Conservation (phyloP, 306 rosid genomes). For the Carpinus fangiana region DNA sequence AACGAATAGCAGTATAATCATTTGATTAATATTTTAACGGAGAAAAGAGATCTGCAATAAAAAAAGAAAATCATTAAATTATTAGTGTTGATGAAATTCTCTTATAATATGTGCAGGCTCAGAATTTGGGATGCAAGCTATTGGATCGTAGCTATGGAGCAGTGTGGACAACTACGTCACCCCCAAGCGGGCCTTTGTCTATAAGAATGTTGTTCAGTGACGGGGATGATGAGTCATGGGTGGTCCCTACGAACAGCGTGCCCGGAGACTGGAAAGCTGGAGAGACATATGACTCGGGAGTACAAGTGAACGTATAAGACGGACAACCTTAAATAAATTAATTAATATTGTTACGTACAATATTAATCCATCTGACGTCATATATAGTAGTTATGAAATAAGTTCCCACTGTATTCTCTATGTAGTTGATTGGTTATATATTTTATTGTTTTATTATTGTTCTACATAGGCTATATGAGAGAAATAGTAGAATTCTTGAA, state of each 20-base stretch:
- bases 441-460: background rate
- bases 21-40: no score
- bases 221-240: slow-evolving; percentile 77
- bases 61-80: background rate
- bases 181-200: slow-evolving; percentile 80
- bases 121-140: slow-evolving; percentile 71
- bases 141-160: slow-evolving; percentile 74
- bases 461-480: background rate
- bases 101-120: slow-evolving; percentile 44
- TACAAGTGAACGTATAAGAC: slow-evolving; percentile 56
- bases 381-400: slow-evolving; percentile 4
- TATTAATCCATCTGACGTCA: slow-evolving; percentile 16
- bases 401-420: background rate
- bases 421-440: background rate
- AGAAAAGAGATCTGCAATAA: no score
- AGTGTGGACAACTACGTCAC: slow-evolving; percentile 71
- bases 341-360: background rate
- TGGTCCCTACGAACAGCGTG: slow-evolving; percentile 68
- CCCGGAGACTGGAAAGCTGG: slow-evolving; percentile 86
- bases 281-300: slow-evolving; percentile 73
- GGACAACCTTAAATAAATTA: slow-evolving; percentile 20
- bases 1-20: no score
- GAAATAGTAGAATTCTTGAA: background rate
- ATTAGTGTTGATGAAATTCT: background rate
- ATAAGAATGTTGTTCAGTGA: slow-evolving; percentile 76